Percentiles rank a stretch among this genome's conserved stretches.
Conservation (phyloP, 129 eudicot species). For the Flaveria robusta region DNA sequence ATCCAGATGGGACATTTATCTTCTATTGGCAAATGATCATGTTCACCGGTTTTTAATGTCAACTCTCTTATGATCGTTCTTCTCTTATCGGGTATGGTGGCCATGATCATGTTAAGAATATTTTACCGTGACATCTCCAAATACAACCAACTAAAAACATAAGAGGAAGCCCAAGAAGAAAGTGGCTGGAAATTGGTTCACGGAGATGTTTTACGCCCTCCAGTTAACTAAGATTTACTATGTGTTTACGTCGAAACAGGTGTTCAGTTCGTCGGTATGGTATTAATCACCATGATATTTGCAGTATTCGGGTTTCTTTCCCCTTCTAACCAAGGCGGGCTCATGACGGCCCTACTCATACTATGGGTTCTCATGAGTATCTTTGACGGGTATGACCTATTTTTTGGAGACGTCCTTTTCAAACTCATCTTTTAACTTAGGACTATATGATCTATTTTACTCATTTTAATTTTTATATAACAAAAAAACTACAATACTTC, state of each 20-base stretch:
- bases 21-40: too few relatives aligned
- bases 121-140: too few relatives aligned
- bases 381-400: conserved; percentile 73
- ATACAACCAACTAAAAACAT: too few relatives aligned
- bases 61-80: conserved; percentile 81
- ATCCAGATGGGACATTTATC: too few relatives aligned
- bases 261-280: conserved; percentile 72
- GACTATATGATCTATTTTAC: too few relatives aligned
- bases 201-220: conserved; percentile 80
- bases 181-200: conserved; percentile 80
- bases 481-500: too few relatives aligned
- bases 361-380: conserved; percentile 81
- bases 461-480: too few relatives aligned
- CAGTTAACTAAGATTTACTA: conserved; percentile 57
- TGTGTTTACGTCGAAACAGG: conserved; percentile 81
- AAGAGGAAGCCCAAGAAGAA: too few relatives aligned
- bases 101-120: too few relatives aligned
- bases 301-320: conserved; percentile 70
- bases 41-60: conserved; percentile 63
- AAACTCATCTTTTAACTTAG: too few relatives aligned
- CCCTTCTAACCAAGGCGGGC: conserved; percentile 76
- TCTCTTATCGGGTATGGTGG: conserved; percentile 83
- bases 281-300: conserved; percentile 62
- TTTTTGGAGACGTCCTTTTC: too few relatives aligned
- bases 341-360: conserved; percentile 68